Conservation (phyloP, 2,329 filamentous ascomycete species). For the Venturia pyrina region DNA sequence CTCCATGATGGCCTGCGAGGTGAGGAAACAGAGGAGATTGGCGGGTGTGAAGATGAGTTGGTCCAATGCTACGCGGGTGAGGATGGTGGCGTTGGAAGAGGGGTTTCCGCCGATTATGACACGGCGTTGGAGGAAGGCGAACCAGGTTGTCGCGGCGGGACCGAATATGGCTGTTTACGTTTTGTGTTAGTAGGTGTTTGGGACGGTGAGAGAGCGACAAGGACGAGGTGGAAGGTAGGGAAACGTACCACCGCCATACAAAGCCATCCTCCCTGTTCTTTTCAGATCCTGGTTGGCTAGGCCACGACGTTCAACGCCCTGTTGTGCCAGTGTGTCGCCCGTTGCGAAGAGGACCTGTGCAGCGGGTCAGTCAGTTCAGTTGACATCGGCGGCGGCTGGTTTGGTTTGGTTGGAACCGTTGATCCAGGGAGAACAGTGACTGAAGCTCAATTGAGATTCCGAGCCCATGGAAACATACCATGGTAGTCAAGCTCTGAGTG, state of each 20-base stretch:
- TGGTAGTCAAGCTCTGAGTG: constrained; percentile 83
- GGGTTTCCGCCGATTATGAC: constrained; percentile 47
- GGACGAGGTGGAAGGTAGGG: constrained; percentile 8
- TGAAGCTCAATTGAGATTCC: constrained; percentile 2
- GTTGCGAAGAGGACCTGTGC: constrained; percentile 67
- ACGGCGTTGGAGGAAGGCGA: constrained; percentile 62
- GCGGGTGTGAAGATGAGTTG: constrained; percentile 76
- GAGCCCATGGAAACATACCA: constrained; percentile 33
- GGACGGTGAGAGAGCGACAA: constrained; percentile 2
- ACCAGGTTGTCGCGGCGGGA: constrained; percentile 81
- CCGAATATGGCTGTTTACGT: constrained; percentile 61
- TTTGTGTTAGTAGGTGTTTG: constrained; percentile 1
- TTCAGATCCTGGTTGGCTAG: constrained; percentile 59
- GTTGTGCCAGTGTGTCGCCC: constrained; percentile 84
- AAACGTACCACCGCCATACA: constrained; percentile 64
- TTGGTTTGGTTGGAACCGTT: too few species aligned
- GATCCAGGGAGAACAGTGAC: neutral
- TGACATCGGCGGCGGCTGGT: too few species aligned
- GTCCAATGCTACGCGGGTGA: constrained; percentile 64
- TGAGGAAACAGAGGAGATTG: constrained; percentile 73
- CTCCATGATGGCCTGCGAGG: constrained; percentile 75
- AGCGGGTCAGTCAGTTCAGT: neutral
- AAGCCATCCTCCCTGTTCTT: constrained; percentile 67
- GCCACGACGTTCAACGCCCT: constrained; percentile 75
- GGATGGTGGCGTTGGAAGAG: constrained; percentile 12